Evolutionary conservation across 306 rosid genomes (phyloP), one percentile per base, ranked within the genome.

Genomic region (Quercus dentata): DNA sequence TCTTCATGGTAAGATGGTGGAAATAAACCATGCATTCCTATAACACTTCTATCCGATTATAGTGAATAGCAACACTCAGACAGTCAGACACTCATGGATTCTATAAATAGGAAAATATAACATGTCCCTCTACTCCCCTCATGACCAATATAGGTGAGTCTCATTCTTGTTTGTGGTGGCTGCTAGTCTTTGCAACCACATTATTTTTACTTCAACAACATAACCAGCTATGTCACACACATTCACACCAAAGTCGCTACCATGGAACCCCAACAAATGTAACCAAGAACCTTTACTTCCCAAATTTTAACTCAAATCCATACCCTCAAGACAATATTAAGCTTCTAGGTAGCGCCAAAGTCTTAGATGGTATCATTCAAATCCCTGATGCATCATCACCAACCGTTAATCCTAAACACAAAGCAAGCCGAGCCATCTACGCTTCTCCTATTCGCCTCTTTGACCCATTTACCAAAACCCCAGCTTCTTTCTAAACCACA

Each of bases 361-460:
- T 67, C n/a, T 33, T 46, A 67, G 33, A 64, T 5, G 69, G 25
- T 17, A 20, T 15, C 0, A 58, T 76, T 64, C 79, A 76, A 51
- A 62, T 76, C 30, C 79, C 73, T 5, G 33, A 64, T 61, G 25
- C 63, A 76, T 76, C 63, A 76, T 76, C 79, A 62, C 51, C 7
- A 51, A 5, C 73, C 21, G 30, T 51, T 64, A 33, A 64, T 64
- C 30, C 15, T 11, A 51, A 5, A 12, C n/a, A 49, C 28, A 51
- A 65, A 65, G 79, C 41, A 27, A 64, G 79, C 73, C 20, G 23
- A 63, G 73, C 73, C 51, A 51, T 76, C 8, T 76, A 63, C 1
- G 38, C 79, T 30, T 76, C 73, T 23, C 79, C 73, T 6, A 65
- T 76, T n/a, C 21, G 79, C 23, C 79, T 76, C 20, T 76, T 49